A percentile compares a stretch with the other conserved stretches of the same genome.
Evolutionary conservation across 2,329 filamentous ascomycete species (phyloP).

Genomic region (Ceratocystis variospora): DNA sequence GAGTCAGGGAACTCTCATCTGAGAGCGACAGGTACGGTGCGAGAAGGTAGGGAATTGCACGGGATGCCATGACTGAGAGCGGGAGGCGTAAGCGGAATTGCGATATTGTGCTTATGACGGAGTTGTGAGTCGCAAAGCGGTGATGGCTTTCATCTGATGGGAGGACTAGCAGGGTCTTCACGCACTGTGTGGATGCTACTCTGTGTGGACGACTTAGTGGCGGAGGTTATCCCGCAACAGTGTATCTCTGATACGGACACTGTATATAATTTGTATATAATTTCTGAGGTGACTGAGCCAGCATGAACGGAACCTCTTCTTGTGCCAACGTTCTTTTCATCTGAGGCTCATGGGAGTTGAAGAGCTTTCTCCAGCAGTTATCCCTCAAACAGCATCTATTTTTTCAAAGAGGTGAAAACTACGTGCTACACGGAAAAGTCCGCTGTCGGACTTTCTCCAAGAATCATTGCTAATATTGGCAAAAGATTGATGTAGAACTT

Average conservation of each 20-base stretch:
- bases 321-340: too few species aligned
- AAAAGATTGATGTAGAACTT: neutral
- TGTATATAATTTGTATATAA: too few species aligned
- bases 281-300: neutral
- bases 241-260: neutral
- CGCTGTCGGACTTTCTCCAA: neutral
- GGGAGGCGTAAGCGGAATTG: neutral
- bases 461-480: neutral
- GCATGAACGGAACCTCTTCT: too few species aligned
- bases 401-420: neutral
- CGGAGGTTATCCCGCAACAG: neutral
- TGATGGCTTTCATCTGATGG: neutral
- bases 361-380: too few species aligned
- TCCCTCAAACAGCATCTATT: neutral
- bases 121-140: neutral
- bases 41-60: conserved; percentile 44
- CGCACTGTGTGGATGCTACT: conserved; percentile 6
- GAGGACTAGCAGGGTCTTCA: conserved; percentile 5
- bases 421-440: neutral
- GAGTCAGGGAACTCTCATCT: conserved; percentile 43
- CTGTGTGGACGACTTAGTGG: too few species aligned
- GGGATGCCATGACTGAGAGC: conserved; percentile 31
- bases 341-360: too few species aligned
- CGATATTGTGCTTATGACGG: neutral
- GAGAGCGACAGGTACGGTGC: conserved; percentile 49